Evolutionary conservation across 495 filamentous ascomycete species (phyloP).

Genomic region (Gamarada debralockiae): DNA sequence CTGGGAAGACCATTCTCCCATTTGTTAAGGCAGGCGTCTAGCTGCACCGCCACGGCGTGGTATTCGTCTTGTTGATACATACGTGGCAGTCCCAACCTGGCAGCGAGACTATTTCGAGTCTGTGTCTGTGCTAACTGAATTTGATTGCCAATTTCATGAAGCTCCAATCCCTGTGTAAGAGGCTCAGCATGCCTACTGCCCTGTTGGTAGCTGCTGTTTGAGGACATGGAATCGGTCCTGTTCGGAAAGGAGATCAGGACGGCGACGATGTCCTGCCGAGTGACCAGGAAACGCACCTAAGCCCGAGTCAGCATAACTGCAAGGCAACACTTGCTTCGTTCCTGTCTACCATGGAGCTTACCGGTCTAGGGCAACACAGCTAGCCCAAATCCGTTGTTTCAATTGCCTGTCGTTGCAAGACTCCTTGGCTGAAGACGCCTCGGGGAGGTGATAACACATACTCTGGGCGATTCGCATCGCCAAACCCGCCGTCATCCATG

Average conservation of each 20-base stretch:
- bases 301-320: neutral
- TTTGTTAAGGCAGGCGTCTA: constrained; percentile 24
- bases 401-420: neutral
- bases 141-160: neutral
- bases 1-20: constrained; percentile 24
- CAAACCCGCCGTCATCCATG: constrained; percentile 29
- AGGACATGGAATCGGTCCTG: neutral
- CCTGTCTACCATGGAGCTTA: neutral
- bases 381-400: neutral
- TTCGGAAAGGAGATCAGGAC: neutral
- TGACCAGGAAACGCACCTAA: neutral
- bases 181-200: no score
- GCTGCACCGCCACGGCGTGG: constrained; percentile 18
- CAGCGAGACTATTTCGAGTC: constrained; percentile 12
- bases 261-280: neutral
- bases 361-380: neutral
- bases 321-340: neutral
- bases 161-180: neutral
- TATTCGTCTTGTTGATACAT: constrained; percentile 26
- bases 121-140: neutral
- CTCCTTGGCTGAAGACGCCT: constrained; percentile 25
- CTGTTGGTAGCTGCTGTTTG: no score
- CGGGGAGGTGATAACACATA: constrained; percentile 18
- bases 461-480: constrained; percentile 30
- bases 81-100: constrained; percentile 9